These are phyloP conservation scores for Myxozyma nipponensis DNA, from an alignment of 805 yeast species.

Conservation along the genomic window DNA sequence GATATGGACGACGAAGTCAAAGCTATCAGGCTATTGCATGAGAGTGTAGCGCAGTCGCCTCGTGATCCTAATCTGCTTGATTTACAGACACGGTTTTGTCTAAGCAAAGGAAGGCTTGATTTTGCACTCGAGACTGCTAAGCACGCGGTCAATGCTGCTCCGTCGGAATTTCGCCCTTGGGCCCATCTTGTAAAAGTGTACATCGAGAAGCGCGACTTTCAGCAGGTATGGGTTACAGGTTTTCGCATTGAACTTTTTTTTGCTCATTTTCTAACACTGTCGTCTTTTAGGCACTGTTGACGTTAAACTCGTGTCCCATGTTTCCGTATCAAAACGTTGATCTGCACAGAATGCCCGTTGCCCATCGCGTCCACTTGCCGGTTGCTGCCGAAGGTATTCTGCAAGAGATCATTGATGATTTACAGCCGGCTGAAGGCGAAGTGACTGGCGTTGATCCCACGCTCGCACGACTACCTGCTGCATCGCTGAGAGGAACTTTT, in stretches of 20 bases:
- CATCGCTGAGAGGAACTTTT: conserved; percentile 51
- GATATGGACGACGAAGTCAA: conserved; percentile 43
- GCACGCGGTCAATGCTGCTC: conserved; percentile 61
- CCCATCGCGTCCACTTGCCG: conserved; percentile 47
- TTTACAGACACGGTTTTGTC: conserved; percentile 62
- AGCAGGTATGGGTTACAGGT: conserved; percentile 24
- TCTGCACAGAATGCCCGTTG: conserved; percentile 42
- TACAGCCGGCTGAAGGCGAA: conserved; percentile 27
- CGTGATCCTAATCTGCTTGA: conserved; percentile 56
- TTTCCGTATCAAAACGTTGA: conserved; percentile 49
- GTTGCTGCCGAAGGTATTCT: conserved; percentile 53
- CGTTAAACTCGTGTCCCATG: conserved; percentile 75
- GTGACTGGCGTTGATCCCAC: conserved; percentile 43
- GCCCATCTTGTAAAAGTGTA: conserved; percentile 57
- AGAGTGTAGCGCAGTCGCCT: conserved; percentile 42
- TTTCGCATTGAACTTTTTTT: background rate
- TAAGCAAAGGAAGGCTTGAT: conserved; percentile 50
- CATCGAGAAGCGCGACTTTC: conserved; percentile 51
- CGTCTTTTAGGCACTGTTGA: conserved; percentile 49
- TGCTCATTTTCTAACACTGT: background rate
- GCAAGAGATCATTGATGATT: conserved; percentile 39
- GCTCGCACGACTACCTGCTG: conserved; percentile 50
- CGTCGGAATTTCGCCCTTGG: conserved; percentile 76
- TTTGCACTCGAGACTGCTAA: conserved; percentile 58
- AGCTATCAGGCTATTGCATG: conserved; percentile 46